Base-by-base conservation (phyloP, 768 basidiomycete species). In the Chlorophyllum brunneum region DNA sequence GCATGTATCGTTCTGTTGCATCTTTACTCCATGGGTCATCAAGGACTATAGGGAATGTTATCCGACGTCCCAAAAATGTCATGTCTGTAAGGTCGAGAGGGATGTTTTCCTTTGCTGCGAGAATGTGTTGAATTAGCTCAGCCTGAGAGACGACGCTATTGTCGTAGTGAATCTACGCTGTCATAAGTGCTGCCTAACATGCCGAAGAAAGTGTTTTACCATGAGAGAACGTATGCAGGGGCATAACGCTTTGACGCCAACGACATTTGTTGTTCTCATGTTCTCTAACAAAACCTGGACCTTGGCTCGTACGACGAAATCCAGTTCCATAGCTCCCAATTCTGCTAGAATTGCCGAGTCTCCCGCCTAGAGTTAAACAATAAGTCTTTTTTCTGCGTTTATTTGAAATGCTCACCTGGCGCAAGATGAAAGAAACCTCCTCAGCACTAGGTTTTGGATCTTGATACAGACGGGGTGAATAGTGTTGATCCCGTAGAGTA, bases 271-370 rank as follows among this genome's bases (percentile, higher is more conserved):
- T 9, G 59, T 58, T 2, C 61, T 62, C 15, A 83, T 59, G 10
- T 65, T 63, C 0, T 65, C 63, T 57, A 83, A 75, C 15, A 83
- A 75, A 0, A 74, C 77, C 58, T 86, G 84, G 5, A 86, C 73
- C 4, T 77, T 74, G 2, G 81, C 82, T 2, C 85, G 75, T 9
- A 80, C 59, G 18, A 70, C 57, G 37, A 84, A 73, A 48, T 81
- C 79, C 0, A 85, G 67, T 22, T 61, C 65, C 76, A 81, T 78
- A 1, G 63, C 58, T 0, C 85, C 85, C 55, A 81, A 85, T 54
- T 86, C 85, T 9, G 85, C 73, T 1, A 85, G 71, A 41, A 88
- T 79, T 0, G 78, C 75, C 0, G 77, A 75, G 56, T 86, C 85
- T 0, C 85, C 85, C 2, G 83, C 82, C 82, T 83, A 42, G 18